Conservation (phyloP, 2,329 filamentous ascomycete genomes). For the Colletotrichum melonis region DNA sequence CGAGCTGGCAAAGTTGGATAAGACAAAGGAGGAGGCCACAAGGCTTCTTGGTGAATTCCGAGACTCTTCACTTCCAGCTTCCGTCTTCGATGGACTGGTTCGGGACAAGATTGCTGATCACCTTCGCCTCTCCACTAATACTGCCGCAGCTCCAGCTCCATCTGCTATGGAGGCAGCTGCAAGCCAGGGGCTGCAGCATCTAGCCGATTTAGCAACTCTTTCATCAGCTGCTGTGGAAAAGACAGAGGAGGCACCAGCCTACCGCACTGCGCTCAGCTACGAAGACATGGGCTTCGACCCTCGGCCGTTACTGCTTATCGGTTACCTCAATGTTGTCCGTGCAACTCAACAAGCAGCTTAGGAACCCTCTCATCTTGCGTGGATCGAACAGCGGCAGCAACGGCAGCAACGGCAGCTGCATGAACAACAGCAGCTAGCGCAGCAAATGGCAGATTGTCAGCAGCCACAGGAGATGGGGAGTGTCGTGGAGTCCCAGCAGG, state of each 20-base stretch:
- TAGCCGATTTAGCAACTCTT: constrained; percentile 66
- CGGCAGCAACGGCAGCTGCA: background rate
- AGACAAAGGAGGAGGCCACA: constrained; percentile 67
- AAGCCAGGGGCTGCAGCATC: constrained; percentile 68
- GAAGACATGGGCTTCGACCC: constrained; percentile 56
- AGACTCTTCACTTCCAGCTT: constrained; percentile 59
- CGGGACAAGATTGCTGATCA: constrained; percentile 62
- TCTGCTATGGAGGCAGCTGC: constrained; percentile 53
- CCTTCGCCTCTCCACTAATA: constrained; percentile 43
- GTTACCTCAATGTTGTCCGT: constrained; percentile 48
- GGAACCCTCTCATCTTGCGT: constrained; percentile 1
- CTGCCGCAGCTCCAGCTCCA: constrained; percentile 44
- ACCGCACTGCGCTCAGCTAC: constrained; percentile 45
- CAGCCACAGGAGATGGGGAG: background rate
- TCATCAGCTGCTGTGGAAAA: constrained; percentile 37
- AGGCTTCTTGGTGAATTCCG: constrained; percentile 66
- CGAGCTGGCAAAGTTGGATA: constrained; percentile 66
- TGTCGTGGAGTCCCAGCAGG: background rate
- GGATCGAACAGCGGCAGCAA: background rate
- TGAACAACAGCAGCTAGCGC: background rate
- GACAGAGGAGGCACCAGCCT: constrained; percentile 39
- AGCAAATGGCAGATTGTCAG: background rate
- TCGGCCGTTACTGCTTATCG: constrained; percentile 48
- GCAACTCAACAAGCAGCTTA: constrained; percentile 28
- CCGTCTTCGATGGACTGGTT: constrained; percentile 65